Conservation (phyloP, 2,329 filamentous ascomycete species). For the Fusarium armeniacum region DNA sequence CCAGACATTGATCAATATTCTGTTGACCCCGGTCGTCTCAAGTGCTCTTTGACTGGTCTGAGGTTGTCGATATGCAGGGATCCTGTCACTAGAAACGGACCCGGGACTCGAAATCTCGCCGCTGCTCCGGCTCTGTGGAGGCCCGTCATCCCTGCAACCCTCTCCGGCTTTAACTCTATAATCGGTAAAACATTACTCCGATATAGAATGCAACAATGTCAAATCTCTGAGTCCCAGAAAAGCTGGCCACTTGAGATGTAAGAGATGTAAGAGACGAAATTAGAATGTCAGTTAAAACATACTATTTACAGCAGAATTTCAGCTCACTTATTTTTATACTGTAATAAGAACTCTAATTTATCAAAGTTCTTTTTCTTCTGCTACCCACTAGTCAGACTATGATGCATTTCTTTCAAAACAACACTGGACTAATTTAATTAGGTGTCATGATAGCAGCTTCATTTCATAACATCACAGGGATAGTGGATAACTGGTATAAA, state of each 20-base stretch:
- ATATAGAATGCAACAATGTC: background rate
- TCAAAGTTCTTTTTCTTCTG: no score
- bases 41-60: conserved; percentile 39
- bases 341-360: no score
- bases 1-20: conserved; percentile 28
- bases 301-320: no score
- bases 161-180: background rate
- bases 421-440: background rate
- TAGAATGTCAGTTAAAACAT: no score
- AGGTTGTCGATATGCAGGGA: conserved; percentile 33
- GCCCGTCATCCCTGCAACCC: background rate
- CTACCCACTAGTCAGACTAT: background rate
- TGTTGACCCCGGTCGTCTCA: conserved; percentile 33
- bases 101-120: conserved; percentile 50
- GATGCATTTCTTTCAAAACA: background rate
- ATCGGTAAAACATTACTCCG: conserved; percentile 29
- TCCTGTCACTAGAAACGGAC: conserved; percentile 41
- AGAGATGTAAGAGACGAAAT: background rate
- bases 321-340: no score
- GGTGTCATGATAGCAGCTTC: conserved; percentile 2
- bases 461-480: conserved; percentile 5
- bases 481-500: background rate
- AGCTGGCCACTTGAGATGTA: no score
- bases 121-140: conserved; percentile 47
- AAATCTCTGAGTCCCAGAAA: background rate